phyloP scores from a whole-genome alignment of 495 filamentous ascomycete species.

The Hypoxylon lenormandii region DNA sequence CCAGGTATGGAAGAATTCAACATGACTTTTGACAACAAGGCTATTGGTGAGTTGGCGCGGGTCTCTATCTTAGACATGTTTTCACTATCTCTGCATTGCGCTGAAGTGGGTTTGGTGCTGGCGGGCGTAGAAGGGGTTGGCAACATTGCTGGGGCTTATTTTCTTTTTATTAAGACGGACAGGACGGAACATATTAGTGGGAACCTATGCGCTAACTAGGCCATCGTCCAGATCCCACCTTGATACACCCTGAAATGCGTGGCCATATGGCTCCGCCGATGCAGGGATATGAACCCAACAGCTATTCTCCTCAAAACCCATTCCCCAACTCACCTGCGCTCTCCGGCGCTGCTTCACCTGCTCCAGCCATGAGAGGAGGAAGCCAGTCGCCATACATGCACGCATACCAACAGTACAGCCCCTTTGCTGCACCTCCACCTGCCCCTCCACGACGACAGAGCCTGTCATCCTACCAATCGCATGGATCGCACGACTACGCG shows the following conservation, averaged over 20 bases:
- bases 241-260: constrained; percentile 63
- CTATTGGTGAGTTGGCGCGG: constrained; percentile 79
- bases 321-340: constrained; percentile 62
- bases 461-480: constrained; percentile 58
- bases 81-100: constrained; percentile 1
- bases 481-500: constrained; percentile 52
- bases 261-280: constrained; percentile 58
- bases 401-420: constrained; percentile 48
- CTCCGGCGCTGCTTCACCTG: constrained; percentile 58
- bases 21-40: constrained; percentile 68
- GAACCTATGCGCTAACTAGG: constrained; percentile 50
- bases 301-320: constrained; percentile 56
- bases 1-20: constrained; percentile 63
- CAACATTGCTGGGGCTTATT: constrained; percentile 64
- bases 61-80: constrained; percentile 43
- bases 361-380: constrained; percentile 55
- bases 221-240: constrained; percentile 57
- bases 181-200: constrained; percentile 19
- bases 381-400: constrained; percentile 62
- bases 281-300: constrained; percentile 56
- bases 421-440: constrained; percentile 41
- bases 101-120: background rate
- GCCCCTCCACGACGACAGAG: constrained; percentile 45
- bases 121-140: constrained; percentile 4
- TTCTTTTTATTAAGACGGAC: no score